A percentile compares a stretch with the other conserved stretches of the same genome.
Evolutionary conservation across 257 asterid genomes (phyloP).

Genomic region (Marsdenia floribunda): DNA sequence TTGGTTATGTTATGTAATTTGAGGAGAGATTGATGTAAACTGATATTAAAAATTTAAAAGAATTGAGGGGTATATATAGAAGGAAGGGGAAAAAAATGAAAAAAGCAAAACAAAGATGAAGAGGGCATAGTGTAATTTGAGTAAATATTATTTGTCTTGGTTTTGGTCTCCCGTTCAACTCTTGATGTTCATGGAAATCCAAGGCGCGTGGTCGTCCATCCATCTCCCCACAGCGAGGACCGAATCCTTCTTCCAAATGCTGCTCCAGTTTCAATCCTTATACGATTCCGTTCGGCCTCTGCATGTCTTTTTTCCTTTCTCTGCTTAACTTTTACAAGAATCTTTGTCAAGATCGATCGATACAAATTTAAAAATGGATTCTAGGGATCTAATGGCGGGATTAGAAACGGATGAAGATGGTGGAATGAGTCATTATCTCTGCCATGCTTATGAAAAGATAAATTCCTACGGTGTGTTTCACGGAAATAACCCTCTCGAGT

Average conservation of each 20-base stretch:
- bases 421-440: slow-evolving; percentile 16
- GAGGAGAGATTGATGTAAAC: no score
- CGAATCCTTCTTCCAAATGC: slow-evolving; percentile 5
- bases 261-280: background rate
- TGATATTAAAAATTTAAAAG: no score
- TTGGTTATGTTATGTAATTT: background rate
- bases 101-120: no score
- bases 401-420: slow-evolving; percentile 1
- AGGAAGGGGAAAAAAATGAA: no score
- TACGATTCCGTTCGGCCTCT: background rate
- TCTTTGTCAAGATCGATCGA: background rate
- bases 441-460: slow-evolving; percentile 35
- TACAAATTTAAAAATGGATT: background rate
- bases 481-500: slow-evolving; percentile 37
- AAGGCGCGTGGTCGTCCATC: slow-evolving; percentile 24
- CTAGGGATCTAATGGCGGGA: background rate
- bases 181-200: slow-evolving; percentile 16
- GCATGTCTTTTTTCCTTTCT: background rate
- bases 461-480: slow-evolving; percentile 40
- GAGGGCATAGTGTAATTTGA: background rate
- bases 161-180: background rate
- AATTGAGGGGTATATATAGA: no score
- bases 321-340: no score
- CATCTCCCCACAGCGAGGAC: slow-evolving; percentile 6
- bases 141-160: background rate